A percentile compares a stretch with the other conserved stretches of the same genome.
Evolutionary conservation across 495 filamentous ascomycete species (phyloP).

Genomic region (Ramalina intermedia): DNA sequence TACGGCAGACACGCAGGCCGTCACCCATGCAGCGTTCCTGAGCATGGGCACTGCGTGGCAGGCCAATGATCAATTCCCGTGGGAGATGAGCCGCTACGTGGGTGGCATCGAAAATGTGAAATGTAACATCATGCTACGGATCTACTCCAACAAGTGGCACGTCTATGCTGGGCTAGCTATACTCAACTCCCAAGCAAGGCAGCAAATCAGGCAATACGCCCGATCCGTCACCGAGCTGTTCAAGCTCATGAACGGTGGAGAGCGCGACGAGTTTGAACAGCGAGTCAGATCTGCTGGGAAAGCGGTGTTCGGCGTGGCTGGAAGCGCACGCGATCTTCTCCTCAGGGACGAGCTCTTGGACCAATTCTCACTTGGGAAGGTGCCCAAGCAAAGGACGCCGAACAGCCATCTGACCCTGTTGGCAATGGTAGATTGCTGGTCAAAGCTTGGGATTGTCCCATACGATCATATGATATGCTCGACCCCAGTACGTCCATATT

Average conservation of each 20-base stretch:
- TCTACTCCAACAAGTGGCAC: constrained; percentile 98
- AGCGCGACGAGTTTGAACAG: constrained; percentile 60
- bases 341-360: constrained; percentile 76
- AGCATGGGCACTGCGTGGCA: constrained; percentile 96
- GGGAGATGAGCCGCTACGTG: constrained; percentile 84
- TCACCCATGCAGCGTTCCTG: constrained; percentile 92
- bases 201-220: constrained; percentile 90
- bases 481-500: constrained; percentile 50
- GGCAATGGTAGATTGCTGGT: constrained; percentile 99
- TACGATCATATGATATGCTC: constrained; percentile 99
- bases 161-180: constrained; percentile 97
- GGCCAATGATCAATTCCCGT: constrained; percentile 84
- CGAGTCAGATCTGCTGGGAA: constrained; percentile 65
- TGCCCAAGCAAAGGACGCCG: constrained; percentile 48
- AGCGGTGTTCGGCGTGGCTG: constrained; percentile 54
- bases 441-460: constrained; percentile 76
- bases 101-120: constrained; percentile 99
- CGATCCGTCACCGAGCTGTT: constrained; percentile 84
- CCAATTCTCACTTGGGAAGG: constrained; percentile 63
- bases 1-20: constrained; percentile 94
- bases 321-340: constrained; percentile 48
- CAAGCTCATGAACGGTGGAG: constrained; percentile 85
- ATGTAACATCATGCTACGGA: constrained; percentile 92
- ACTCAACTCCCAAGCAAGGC: constrained; percentile 78
- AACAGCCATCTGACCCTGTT: constrained; percentile 90